Base-by-base conservation (phyloP, 768 basidiomycete species). In the Lactarius pseudohatsudake region DNA sequence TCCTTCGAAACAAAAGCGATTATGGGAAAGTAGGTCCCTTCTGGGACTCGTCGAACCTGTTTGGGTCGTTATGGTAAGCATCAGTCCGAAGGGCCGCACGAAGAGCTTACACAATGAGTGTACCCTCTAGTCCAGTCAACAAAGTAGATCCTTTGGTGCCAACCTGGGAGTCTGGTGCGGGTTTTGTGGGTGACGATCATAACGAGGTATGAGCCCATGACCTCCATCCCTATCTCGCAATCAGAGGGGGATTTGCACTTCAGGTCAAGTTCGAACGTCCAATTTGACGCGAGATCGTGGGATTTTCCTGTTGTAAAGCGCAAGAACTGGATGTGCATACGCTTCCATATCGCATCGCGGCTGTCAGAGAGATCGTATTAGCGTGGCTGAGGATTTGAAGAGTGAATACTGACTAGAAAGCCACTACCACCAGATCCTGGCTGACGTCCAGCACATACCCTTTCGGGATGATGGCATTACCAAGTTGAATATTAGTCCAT, bases 401-500 rank as follows among this genome's bases (percentile, higher is more conserved):
- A 26, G 38, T 18, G 26, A 26, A 45, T 30, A 64, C 66, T 47
- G 40, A 67, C 66, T 63, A 64, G 57, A 38, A 64, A 34, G 57
- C 53, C 32, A 67, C 58, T 34, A 50, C 62, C 15, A 67, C 66
- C 0, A 67, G 53, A 26, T 67, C 66, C 58, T 67, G 66, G 41
- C 55, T 67, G 41, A 64, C 41, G 56, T 67, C 66, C 30, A 67
- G 53, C 9, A 64, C 66, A 64, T 63, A 67, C 32, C 61, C 66
- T 58, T 67, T 67, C n/a, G 66, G 62, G 15, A 50, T 67, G 50
- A 63, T 59, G 32, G 50, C 9, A 22, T 30, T 43, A 15, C 63
- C 66, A 16, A 67, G 62, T 64, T 63, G 62, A 40, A 67, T 56
- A 41, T 67, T 57, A 28, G 53, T 55, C 66, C 66, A 67, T 28